A percentile compares a stretch with the other conserved stretches of the same genome.
These are phyloP conservation scores for Tulasnella sp. DNA, from an alignment of 768 basidiomycete genomes.

Conservation along the genomic window DNA sequence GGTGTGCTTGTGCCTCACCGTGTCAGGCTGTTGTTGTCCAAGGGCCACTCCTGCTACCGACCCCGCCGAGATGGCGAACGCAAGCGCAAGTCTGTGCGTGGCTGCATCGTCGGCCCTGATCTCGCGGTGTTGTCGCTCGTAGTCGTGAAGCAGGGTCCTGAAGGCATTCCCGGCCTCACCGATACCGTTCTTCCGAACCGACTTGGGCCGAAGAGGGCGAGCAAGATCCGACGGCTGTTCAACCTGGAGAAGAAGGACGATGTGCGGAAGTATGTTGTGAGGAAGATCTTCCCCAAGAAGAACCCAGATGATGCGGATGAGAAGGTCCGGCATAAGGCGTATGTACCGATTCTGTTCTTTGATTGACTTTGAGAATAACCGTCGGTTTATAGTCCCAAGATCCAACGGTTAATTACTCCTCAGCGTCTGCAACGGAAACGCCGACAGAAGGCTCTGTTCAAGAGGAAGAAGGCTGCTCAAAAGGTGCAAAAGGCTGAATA, in stretches of 20 bases:
- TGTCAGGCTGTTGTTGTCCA: conserved; percentile 83
- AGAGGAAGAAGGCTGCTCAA: conserved; percentile 76
- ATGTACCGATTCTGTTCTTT: conserved; percentile 19
- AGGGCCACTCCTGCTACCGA: conserved; percentile 98
- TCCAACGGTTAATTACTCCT: conserved; percentile 93
- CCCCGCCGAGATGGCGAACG: conserved; percentile 85
- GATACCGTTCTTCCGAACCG: conserved; percentile 88
- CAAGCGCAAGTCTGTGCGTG: conserved; percentile 97
- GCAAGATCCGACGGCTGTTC: conserved; percentile 96
- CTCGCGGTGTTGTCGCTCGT: conserved; percentile 89
- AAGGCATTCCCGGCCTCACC: conserved; percentile 81
- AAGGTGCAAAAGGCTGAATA: conserved; percentile 94
- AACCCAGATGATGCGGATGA: conserved; percentile 63
- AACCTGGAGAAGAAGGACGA: conserved; percentile 96
- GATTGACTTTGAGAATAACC: not conserved
- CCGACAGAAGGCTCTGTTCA: conserved; percentile 78
- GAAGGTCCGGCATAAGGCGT: conserved; percentile 97
- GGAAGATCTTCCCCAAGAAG: conserved; percentile 83
- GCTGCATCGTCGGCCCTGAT: conserved; percentile 95
- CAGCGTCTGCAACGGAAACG: conserved; percentile 92
- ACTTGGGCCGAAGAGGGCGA: conserved; percentile 92
- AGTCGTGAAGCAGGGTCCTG: conserved; percentile 92
- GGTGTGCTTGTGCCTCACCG: conserved; percentile 91
- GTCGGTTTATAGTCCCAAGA: conserved; percentile 58
- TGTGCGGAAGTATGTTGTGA: conserved; percentile 93